Conservation (phyloP, 495 filamentous ascomycete species). For the Durotheca rogersii region DNA sequence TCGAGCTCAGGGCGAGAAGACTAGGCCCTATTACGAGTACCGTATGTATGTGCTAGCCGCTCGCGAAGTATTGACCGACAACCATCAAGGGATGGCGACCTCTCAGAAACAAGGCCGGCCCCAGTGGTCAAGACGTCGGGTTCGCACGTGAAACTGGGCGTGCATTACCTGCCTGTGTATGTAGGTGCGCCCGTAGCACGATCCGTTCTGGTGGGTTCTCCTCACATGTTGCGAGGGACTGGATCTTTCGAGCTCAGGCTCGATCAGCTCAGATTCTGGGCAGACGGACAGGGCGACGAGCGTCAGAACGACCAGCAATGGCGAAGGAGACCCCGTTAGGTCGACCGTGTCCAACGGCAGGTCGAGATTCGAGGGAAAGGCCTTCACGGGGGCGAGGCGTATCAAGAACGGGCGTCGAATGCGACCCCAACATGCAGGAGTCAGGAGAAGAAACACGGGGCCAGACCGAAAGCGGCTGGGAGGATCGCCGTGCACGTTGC, state of each 20-base stretch:
- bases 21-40: no score
- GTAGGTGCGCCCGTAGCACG: constrained; percentile 3
- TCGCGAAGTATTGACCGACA: not conserved
- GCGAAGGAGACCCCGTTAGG: no score
- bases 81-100: not conserved
- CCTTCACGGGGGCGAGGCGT: constrained; percentile 6
- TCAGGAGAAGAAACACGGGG: constrained; percentile 16
- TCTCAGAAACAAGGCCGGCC: not conserved
- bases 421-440: constrained; percentile 24
- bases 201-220: constrained; percentile 6
- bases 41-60: constrained; percentile 6
- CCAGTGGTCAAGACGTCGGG: constrained; percentile 5
- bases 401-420: constrained; percentile 15
- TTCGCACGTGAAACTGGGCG: constrained; percentile 11
- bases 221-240: not conserved
- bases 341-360: no score
- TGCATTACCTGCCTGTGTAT: constrained; percentile 2
- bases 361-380: constrained; percentile 2
- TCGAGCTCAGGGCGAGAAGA: no score
- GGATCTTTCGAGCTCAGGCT: constrained; percentile 6
- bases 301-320: not conserved
- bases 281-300: constrained; percentile 4
- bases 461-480: constrained; percentile 21
- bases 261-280: constrained; percentile 4
- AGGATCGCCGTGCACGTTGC: constrained; percentile 33